These are phyloP conservation scores for Arthroderma sp. DNA, from an alignment of 2,329 filamentous ascomycete genomes.

Conservation along the genomic window DNA sequence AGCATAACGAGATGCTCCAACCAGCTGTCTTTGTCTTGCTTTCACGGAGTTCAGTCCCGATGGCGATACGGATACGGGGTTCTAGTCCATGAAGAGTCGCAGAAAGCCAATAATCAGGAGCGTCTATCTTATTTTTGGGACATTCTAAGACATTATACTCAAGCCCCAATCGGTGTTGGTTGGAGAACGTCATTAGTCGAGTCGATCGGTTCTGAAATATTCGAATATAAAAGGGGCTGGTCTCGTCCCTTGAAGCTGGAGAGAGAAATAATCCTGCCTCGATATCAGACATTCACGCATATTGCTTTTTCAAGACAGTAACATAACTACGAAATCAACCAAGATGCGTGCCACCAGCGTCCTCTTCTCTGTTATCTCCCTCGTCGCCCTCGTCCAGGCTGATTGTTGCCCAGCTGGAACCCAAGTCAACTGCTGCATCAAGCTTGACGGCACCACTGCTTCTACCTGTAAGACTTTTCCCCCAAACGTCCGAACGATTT, in stretches of 20 bases:
- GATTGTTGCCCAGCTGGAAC: not conserved
- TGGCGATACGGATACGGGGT: no score
- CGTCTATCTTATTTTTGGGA: not conserved
- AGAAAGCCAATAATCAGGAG: no score
- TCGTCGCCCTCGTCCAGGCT: not conserved
- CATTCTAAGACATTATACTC: not conserved
- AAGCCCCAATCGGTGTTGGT: not conserved
- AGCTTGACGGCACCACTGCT: not conserved
- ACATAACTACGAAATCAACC: not conserved
- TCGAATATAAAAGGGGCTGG: not conserved
- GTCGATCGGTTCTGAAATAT: not conserved
- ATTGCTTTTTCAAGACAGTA: not conserved
- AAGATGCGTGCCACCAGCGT: not conserved
- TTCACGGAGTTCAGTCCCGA: no score
- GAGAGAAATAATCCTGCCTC: not conserved
- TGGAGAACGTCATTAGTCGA: not conserved
- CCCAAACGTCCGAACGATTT: no score
- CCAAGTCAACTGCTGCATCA: not conserved
- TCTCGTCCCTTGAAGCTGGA: not conserved
- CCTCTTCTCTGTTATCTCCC: not conserved
- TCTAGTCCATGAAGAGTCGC: no score
- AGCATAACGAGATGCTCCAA: no score
- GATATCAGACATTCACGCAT: not conserved
- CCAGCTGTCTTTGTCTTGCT: no score
- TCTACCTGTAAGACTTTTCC: not conserved